A percentile compares a stretch with the other conserved stretches of the same genome.
Conservation (phyloP, 495 filamentous ascomycete genomes). For the Bathelium albidoporum region DNA sequence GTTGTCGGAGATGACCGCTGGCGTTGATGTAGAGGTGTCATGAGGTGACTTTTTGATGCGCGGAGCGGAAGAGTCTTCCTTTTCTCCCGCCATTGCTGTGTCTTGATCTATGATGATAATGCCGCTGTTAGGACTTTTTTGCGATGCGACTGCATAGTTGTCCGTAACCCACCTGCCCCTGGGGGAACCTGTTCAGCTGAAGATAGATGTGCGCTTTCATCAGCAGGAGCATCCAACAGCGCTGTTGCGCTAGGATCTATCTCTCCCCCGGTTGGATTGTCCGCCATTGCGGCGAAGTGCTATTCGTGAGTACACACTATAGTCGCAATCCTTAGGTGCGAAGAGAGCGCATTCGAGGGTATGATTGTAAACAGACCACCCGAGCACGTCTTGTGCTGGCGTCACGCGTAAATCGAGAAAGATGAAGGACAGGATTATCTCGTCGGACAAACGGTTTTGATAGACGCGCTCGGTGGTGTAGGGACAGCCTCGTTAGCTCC, state of each 20-base stretch:
- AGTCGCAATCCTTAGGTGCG: not conserved
- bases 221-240: not conserved
- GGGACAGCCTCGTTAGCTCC: not conserved
- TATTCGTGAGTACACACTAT: not conserved
- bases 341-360: not conserved
- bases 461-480: not conserved
- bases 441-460: not conserved
- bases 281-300: not conserved
- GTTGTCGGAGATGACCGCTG: slow-evolving; percentile 53
- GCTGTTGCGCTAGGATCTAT: not conserved
- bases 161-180: not conserved
- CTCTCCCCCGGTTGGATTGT: not conserved
- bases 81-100: slow-evolving; percentile 16
- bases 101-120: slow-evolving; percentile 6
- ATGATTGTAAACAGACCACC: not conserved
- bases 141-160: not conserved
- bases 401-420: not conserved
- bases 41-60: slow-evolving; percentile 32
- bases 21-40: slow-evolving; percentile 43
- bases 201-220: not conserved
- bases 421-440: not conserved
- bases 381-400: not conserved
- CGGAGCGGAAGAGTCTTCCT: slow-evolving; percentile 42
- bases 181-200: not conserved
- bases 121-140: not conserved